phyloP scores from a whole-genome alignment of 2,329 filamentous ascomycete genomes.

The Aspergillus clavatus region DNA sequence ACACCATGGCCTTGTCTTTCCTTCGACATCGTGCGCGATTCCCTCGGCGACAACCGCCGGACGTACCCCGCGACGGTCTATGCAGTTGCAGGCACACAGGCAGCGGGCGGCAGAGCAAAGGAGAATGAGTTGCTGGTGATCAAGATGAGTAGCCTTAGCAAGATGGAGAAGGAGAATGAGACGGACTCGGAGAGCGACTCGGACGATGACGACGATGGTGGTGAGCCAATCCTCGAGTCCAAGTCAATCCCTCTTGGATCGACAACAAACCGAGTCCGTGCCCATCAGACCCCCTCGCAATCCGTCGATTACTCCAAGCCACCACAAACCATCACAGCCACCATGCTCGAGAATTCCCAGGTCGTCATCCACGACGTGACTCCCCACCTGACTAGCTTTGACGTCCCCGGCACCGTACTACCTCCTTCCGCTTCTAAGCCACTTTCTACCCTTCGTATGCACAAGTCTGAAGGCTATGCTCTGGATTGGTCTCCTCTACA shows the following conservation, averaged over 20 bases:
- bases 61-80: conserved; percentile 96
- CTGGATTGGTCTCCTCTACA: conserved; percentile 91
- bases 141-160: conserved; percentile 88
- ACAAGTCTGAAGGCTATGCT: conserved; percentile 91
- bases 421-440: conserved; percentile 83
- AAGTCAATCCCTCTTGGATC: conserved; percentile 79
- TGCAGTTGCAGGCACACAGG: conserved; percentile 90
- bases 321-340: conserved; percentile 79
- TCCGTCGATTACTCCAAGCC: conserved; percentile 60
- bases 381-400: conserved; percentile 81
- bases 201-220: conserved; percentile 66
- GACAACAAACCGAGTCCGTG: conserved; percentile 90
- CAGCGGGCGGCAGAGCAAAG: conserved; percentile 65
- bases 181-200: conserved; percentile 66
- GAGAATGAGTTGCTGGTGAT: conserved; percentile 95
- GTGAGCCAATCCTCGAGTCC: conserved; percentile 87
- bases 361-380: conserved; percentile 94
- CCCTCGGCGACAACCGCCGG: conserved; percentile 80
- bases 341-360: conserved; percentile 85
- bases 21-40: conserved; percentile 85
- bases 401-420: conserved; percentile 76
- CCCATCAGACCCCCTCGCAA: conserved; percentile 70
- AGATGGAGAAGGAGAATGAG: conserved; percentile 70
- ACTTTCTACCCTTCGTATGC: conserved; percentile 77
- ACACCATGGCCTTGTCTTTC: conserved; percentile 96